Evolutionary conservation across 164 flowering plant species (phyloP).

Genomic region (Liriodendron chinense): DNA sequence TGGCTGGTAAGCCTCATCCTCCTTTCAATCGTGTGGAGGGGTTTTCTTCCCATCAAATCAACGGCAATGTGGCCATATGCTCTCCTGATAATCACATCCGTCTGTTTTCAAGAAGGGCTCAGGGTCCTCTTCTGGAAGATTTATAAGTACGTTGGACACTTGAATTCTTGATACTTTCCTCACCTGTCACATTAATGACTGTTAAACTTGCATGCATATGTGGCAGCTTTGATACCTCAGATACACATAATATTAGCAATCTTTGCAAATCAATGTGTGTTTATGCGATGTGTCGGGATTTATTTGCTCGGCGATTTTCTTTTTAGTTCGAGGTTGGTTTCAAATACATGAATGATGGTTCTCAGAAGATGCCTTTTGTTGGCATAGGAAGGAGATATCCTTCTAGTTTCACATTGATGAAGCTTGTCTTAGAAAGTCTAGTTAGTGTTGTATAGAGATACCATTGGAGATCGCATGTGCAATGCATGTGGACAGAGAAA

Average conservation of each 20-base stretch:
- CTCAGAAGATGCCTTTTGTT: not conserved
- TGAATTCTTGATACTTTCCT: not conserved
- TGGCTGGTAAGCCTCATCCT: slow-evolving; percentile 87
- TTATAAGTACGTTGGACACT: slow-evolving; percentile 59
- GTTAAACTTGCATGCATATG: too few species aligned
- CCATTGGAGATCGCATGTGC: too few species aligned
- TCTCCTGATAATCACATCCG: slow-evolving; percentile 63
- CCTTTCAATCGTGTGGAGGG: slow-evolving; percentile 80
- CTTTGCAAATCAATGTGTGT: not conserved
- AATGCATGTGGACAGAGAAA: too few species aligned
- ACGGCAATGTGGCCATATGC: slow-evolving; percentile 71
- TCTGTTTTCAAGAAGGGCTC: slow-evolving; percentile 80
- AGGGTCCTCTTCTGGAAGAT: slow-evolving; percentile 76
- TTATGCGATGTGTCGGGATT: not conserved
- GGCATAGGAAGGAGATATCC: not conserved
- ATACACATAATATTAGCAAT: not conserved
- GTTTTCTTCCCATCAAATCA: slow-evolving; percentile 79
- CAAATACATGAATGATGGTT: not conserved
- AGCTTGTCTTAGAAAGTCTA: too few species aligned
- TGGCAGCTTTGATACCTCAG: not conserved
- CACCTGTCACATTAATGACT: not conserved
- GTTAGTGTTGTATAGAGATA: too few species aligned
- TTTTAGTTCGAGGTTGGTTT: not conserved
- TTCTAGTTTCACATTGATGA: too few species aligned
- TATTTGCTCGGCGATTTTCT: not conserved